Evolutionary conservation across 306 rosid genomes (phyloP).

Genomic region (Quercus rubra): DNA sequence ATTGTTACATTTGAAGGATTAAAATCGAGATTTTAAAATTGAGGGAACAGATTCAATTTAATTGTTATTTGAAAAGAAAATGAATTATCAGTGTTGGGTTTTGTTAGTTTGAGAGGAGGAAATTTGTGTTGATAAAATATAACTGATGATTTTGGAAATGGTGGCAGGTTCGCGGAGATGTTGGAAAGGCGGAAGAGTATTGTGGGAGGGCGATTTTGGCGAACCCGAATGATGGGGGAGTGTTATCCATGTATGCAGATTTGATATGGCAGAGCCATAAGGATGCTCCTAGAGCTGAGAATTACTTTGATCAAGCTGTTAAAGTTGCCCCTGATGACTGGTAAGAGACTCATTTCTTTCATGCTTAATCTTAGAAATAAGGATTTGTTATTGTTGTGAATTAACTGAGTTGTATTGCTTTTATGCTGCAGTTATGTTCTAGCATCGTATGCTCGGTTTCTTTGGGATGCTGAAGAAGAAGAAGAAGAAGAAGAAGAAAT

Average conservation of each 20-base stretch:
- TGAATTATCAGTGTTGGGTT: too few relatives aligned
- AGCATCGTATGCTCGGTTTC: slow-evolving; percentile 81
- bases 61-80: too few relatives aligned
- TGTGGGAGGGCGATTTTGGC: slow-evolving; percentile 83
- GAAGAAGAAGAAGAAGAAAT: slow-evolving; percentile 44
- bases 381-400: slow-evolving; percentile 2
- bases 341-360: slow-evolving; percentile 27
- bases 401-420: slow-evolving; percentile 9
- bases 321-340: slow-evolving; percentile 74
- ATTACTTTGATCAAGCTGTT: slow-evolving; percentile 68
- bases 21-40: too few relatives aligned
- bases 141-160: not conserved
- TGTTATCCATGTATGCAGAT: slow-evolving; percentile 70
- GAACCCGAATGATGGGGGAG: slow-evolving; percentile 62
- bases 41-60: too few relatives aligned
- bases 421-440: slow-evolving; percentile 66
- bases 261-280: slow-evolving; percentile 70
- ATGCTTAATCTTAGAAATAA: not conserved
- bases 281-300: slow-evolving; percentile 72
- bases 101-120: not conserved
- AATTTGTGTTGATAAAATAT: not conserved
- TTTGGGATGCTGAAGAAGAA: slow-evolving; percentile 85
- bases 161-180: slow-evolving; percentile 54
- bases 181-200: slow-evolving; percentile 76
- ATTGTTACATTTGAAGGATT: too few relatives aligned